phyloP scores from a whole-genome alignment of 176 grass and related monocot genomes.

The bread wheat (Triticum aestivum) region IWGSC_CS_RefSeq_v2.1 NC_057797.1:339527026-339527525 shows the following conservation, averaged over 20 bases:
- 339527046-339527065: not conserved
- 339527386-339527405: slow-evolving; percentile 52
- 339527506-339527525: too few relatives aligned
- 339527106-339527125: slow-evolving; percentile 75
- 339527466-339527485: too few relatives aligned
- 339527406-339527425: not conserved
- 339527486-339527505: too few relatives aligned
- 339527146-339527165: not conserved
- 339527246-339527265: not conserved
- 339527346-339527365: slow-evolving; percentile 31
- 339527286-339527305: slow-evolving; percentile 79
- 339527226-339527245: not conserved
- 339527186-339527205: not conserved
- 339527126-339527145: slow-evolving; percentile 65
- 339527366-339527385: slow-evolving; percentile 44
- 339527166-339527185: not conserved
- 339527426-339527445: too few relatives aligned
- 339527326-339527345: slow-evolving; percentile 87
- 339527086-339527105: slow-evolving; percentile 81
- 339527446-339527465: too few relatives aligned
- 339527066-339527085: slow-evolving; percentile 36
- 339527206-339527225: not conserved
- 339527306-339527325: slow-evolving; percentile 90
- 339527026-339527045: slow-evolving; percentile 15
- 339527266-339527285: slow-evolving; percentile 55